Base-by-base conservation (phyloP, 768 basidiomycete genomes). In the Tulasnella sp. region DNA sequence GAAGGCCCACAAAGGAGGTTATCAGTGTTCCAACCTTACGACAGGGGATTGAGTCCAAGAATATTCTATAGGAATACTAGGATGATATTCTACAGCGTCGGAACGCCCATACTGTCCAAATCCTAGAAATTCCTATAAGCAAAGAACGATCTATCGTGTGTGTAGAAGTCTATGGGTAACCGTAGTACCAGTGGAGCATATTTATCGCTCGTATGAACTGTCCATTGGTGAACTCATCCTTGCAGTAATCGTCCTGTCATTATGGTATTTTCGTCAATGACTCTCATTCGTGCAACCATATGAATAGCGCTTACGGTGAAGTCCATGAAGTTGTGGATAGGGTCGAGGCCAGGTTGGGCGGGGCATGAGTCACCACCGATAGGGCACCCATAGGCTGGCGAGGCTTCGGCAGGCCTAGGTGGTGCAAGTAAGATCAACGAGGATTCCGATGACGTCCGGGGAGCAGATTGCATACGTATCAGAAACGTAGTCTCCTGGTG, bases 361-460 rank as follows among this genome's bases (percentile, higher is more conserved):
- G 65, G 43, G 62, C 73, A 74, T 11, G 68, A 67, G 59, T 73
- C 69, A 2, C 62, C 62, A 2, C 62, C 63, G n/a, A 59, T 57
- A 1, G 71, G 71, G 62, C 73, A 74, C 0, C 72, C 72, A 19
- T 23, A 57, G 21, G 64, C 63, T n/a, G 58, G 42, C 50, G 64
- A 66, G 11, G 67, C 69, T 21, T 68, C 57, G n/a, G 62, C 51
- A 51, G 64, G 64, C 31, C 64, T 65, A 43, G 37, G 51, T 12
- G 12, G 21, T 8, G 17, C 14, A 15, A 34, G 12, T n/a, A 2
- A 34, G 29, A 7, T n/a, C 21, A 5, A 31, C 32, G 43, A 17
- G 15, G 43, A 7, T 21, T 15, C 11, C 46, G 25, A 14, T n/a
- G 15, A 8, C 14, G 12, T 31, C 8, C 63, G 65, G 12, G 64